A percentile compares a stretch with the other conserved stretches of the same genome.
Conservation (phyloP, 768 basidiomycete genomes). For the Strobilomyces echinocephalus region DNA sequence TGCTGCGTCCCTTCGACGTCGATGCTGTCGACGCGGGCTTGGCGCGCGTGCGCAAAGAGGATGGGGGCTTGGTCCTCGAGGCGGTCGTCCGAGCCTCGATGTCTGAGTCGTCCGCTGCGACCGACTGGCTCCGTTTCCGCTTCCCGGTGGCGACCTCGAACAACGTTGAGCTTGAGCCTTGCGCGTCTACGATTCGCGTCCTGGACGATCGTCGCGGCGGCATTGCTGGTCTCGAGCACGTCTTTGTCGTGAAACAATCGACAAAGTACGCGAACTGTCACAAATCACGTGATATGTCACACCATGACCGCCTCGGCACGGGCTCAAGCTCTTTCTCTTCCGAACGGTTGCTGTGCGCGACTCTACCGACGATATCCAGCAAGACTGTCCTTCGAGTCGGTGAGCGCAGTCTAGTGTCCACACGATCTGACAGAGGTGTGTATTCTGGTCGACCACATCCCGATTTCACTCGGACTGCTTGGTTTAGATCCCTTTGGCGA, state of each 20-base stretch:
- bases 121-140: constrained; percentile 52
- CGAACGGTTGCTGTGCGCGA: no score
- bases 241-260: not conserved
- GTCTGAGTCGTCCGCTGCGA: constrained; percentile 27
- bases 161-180: constrained; percentile 26
- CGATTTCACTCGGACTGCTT: no score
- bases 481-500: no score
- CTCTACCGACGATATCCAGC: no score
- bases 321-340: no score
- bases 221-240: constrained; percentile 35
- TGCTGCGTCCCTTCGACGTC: constrained; percentile 19
- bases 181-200: constrained; percentile 42
- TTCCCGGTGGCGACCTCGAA: constrained; percentile 37
- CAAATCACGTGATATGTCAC: constrained; percentile 14
- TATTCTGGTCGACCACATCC: no score
- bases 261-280: constrained; percentile 20
- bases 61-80: constrained; percentile 18
- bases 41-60: constrained; percentile 13
- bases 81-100: constrained; percentile 33
- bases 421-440: no score
- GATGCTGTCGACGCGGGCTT: constrained; percentile 33
- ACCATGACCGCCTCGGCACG: no score
- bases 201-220: constrained; percentile 68
- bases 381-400: no score
- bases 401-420: no score